Evolutionary conservation across 1,139 yeast genomes (phyloP).

Genomic region (Magnusiomyces clavatus): DNA sequence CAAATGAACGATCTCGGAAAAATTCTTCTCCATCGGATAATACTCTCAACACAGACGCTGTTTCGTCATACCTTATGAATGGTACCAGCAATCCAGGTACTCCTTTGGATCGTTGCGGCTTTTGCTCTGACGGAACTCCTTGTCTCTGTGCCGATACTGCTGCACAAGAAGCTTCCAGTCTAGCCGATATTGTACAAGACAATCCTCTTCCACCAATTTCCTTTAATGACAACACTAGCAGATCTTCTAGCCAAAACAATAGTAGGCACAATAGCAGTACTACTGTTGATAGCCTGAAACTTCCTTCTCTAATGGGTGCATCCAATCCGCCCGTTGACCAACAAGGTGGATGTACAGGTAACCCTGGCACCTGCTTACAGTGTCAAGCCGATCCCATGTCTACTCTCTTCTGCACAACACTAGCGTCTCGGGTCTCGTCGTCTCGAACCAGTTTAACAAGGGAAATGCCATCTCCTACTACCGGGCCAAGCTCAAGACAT

Average conservation of each 20-base stretch:
- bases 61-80: background rate
- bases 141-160: slow-evolving; percentile 73
- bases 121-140: slow-evolving; percentile 86
- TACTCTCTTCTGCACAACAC: slow-evolving; percentile 77
- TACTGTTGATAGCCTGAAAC: background rate
- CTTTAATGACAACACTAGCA: background rate
- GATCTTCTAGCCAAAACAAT: background rate
- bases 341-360: slow-evolving; percentile 60
- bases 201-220: slow-evolving; percentile 5
- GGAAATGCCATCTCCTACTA: background rate
- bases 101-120: slow-evolving; percentile 79
- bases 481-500: background rate
- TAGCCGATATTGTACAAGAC: slow-evolving; percentile 13
- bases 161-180: slow-evolving; percentile 13
- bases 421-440: slow-evolving; percentile 42
- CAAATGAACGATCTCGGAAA: too few species aligned
- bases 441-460: background rate
- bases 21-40: background rate
- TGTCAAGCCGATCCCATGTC: slow-evolving; percentile 87
- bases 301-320: background rate
- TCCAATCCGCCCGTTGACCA: background rate
- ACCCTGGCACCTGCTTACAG: slow-evolving; percentile 80
- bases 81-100: slow-evolving; percentile 14
- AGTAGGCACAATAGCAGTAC: background rate
- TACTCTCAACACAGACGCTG: background rate